Evolutionary conservation across 306 rosid genomes (phyloP).

Genomic region (Malus domestica): ASM211411v1 NC_041799.1:4114001-4114500

Average conservation of each 20-base stretch:
- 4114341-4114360: slow-evolving; percentile 21
- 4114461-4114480: slow-evolving; percentile 18
- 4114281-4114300: neutral
- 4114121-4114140: slow-evolving; percentile 48
- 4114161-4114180: slow-evolving; percentile 56
- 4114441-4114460: slow-evolving; percentile 2
- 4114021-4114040: neutral
- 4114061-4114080: slow-evolving; percentile 23
- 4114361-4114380: slow-evolving; percentile 17
- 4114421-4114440: slow-evolving; percentile 19
- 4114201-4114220: slow-evolving; percentile 45
- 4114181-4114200: slow-evolving; percentile 31
- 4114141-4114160: slow-evolving; percentile 42
- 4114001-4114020: neutral
- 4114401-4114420: slow-evolving; percentile 22
- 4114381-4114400: slow-evolving; percentile 22
- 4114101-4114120: slow-evolving; percentile 61
- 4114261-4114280: slow-evolving; percentile 5
- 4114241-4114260: neutral
- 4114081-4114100: slow-evolving; percentile 40
- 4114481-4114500: slow-evolving; percentile 15
- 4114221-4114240: neutral
- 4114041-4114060: neutral
- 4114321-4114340: slow-evolving; percentile 49
- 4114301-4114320: slow-evolving; percentile 50